Conservation (phyloP, 2,329 filamentous ascomycete genomes). For the Penicillium rolfsii region DNA sequence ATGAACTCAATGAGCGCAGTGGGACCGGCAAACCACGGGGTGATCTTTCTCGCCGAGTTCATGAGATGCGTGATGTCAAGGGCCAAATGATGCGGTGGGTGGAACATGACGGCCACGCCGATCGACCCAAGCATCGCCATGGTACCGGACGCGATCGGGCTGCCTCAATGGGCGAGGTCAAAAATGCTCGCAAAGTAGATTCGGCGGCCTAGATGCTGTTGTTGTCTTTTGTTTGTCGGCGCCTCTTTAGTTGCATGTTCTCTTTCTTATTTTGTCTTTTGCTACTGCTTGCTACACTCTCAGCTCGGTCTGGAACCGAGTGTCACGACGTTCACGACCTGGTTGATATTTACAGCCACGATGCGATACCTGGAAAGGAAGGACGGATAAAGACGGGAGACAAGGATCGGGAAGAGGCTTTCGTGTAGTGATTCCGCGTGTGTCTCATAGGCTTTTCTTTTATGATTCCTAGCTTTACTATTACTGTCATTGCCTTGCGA, state of each 20-base stretch:
- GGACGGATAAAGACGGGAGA: not conserved
- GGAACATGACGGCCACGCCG: conserved; percentile 34
- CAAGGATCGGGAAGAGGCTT: not conserved
- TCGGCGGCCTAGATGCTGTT: conserved; percentile 8
- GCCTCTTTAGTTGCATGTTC: not conserved
- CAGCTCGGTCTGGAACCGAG: conserved; percentile 24
- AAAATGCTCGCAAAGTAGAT: not conserved
- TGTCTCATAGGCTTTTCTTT: not conserved
- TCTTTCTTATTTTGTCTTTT: not conserved
- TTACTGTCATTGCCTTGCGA: not conserved
- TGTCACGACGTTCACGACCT: conserved; percentile 26
- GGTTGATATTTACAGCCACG: conserved; percentile 14
- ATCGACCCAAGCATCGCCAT: conserved; percentile 23
- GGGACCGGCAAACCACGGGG: conserved; percentile 33
- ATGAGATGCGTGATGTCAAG: conserved; percentile 44
- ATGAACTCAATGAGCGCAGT: conserved; percentile 56
- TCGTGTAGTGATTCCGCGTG: not conserved
- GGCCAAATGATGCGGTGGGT: conserved; percentile 43
- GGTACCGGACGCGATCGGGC: conserved; percentile 24
- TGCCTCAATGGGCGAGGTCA: conserved; percentile 19
- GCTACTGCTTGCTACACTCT: not conserved
- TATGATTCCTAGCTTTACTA: not conserved
- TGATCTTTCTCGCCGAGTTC: conserved; percentile 35
- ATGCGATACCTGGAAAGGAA: conserved; percentile 7
- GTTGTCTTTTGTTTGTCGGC: not conserved